Evolutionary conservation across 352 stramenopile species (phyloP), one percentile per base, ranked within the genome.

Genomic region (Thalassiosira exigua): DNA sequence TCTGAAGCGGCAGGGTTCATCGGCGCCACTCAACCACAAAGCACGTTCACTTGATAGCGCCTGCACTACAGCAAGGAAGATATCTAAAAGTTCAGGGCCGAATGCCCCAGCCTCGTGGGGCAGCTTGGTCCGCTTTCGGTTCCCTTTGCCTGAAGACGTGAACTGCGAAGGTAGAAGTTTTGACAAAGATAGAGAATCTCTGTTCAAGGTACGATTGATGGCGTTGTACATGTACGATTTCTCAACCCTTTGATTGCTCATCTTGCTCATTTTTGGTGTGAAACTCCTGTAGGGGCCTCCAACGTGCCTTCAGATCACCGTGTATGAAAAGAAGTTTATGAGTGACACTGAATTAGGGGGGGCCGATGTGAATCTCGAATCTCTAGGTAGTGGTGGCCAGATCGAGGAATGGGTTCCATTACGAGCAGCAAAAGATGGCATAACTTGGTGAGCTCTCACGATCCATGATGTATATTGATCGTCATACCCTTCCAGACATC

Each of bases 241-340:
- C n/a, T n/a, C n/a, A n/a, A n/a, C n/a, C n/a, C n/a, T n/a, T n/a
- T n/a, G n/a, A n/a, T n/a, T n/a, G 7, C 44, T 65, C 9, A 60
- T 66, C 4, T 24, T n/a, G 21, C 41, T 46, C 0, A 60, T 58
- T 32, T 29, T 53, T 22, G 41, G 27, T 61, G 33, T 53, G 39
- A n/a, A 44, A 26, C 48, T 42, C 21, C 60, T 19, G 17, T 48
- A 83, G 75, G 90, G 90, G 39, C 81, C 90, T 30, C 90, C 90
- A 48, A 88, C 78, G 29, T 82, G 87, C 26, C 75, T 94, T 29
- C 86, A 93, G 76, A 42, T 94, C 12, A 89, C 87, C 32, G 90
- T 92, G 12, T 94, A 91, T 39, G 90, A 94, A 70, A 93, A 93
- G 73, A 94, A 93, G 56, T 92, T 94, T 48, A 90, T 94, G 82